Conservation (phyloP, 139 green algal genomes). For the Zygnema cylindricum region DNA sequence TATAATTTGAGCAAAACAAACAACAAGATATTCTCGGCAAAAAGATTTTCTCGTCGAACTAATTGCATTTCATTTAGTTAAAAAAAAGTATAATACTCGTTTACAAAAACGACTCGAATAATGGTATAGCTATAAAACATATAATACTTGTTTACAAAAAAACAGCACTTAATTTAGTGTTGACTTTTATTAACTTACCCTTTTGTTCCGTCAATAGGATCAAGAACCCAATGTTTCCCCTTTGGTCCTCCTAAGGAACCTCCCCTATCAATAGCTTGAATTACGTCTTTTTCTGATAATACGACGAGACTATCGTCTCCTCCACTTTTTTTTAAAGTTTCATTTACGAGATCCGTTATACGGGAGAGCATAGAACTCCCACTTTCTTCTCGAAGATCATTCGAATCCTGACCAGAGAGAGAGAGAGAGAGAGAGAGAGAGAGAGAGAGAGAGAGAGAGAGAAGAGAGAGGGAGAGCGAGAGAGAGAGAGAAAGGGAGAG, state of each 20-base stretch:
- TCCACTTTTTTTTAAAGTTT: slow-evolving; percentile 49
- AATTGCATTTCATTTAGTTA: too few species aligned
- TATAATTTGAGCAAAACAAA: too few species aligned
- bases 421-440: not conserved
- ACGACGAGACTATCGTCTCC: not conserved
- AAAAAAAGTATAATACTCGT: too few species aligned
- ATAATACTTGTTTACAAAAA: not conserved
- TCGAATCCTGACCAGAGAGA: slow-evolving; percentile 36
- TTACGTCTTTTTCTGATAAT: slow-evolving; percentile 43
- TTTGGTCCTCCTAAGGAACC: slow-evolving; percentile 47
- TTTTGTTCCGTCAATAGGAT: slow-evolving; percentile 68
- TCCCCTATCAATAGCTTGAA: slow-evolving; percentile 64
- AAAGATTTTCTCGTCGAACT: too few species aligned
- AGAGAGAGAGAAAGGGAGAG: too few species aligned
- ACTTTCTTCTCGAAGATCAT: slow-evolving; percentile 51
- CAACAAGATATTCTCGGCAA: too few species aligned
- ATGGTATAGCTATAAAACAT: not conserved
- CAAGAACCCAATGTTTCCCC: slow-evolving; percentile 66
- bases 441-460: not conserved
- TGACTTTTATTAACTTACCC: slow-evolving; percentile 55
- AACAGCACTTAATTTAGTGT: slow-evolving; percentile 23
- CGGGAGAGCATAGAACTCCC: slow-evolving; percentile 75
- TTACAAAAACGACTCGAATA: not conserved
- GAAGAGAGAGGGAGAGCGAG: too few species aligned
- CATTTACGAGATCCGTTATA: slow-evolving; percentile 91